Percentiles rank a stretch among this genome's conserved stretches.
Evolutionary conservation across 768 basidiomycete species (phyloP).

Genomic region (Clavulina sp.): DNA sequence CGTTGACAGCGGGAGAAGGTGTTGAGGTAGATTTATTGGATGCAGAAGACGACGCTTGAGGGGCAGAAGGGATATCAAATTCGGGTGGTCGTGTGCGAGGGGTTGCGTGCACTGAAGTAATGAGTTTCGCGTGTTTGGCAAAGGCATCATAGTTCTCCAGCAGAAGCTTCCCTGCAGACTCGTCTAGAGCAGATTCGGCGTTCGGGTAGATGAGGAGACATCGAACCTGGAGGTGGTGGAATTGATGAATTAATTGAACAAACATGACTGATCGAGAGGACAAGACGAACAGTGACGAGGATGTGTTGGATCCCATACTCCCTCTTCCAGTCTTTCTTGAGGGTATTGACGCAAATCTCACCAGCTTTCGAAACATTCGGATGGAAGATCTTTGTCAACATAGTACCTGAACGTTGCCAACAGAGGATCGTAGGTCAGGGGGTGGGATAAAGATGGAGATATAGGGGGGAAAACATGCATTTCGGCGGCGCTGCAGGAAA

Average conservation of each 20-base stretch:
- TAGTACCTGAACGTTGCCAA: slow-evolving; percentile 48
- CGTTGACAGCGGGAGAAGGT: slow-evolving; percentile 18
- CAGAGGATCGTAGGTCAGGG: background rate
- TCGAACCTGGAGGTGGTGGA: slow-evolving; percentile 23
- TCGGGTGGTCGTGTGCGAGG: slow-evolving; percentile 56
- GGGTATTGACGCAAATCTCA: slow-evolving; percentile 92
- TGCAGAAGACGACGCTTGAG: slow-evolving; percentile 11
- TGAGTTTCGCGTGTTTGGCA: slow-evolving; percentile 68
- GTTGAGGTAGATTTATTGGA: slow-evolving; percentile 14
- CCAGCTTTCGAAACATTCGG: slow-evolving; percentile 82
- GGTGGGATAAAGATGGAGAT: background rate
- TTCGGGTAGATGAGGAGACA: slow-evolving; percentile 94
- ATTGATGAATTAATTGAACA: background rate
- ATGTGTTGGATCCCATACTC: slow-evolving; percentile 84
- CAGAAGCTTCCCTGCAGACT: slow-evolving; percentile 85
- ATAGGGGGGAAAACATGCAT: slow-evolving; percentile 32
- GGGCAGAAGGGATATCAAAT: slow-evolving; percentile 31
- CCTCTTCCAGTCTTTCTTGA: slow-evolving; percentile 95
- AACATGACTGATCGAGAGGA: background rate
- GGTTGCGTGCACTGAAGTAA: slow-evolving; percentile 83
- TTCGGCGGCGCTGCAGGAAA: slow-evolving; percentile 90
- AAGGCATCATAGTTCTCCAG: slow-evolving; percentile 83
- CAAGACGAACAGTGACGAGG: slow-evolving; percentile 48
- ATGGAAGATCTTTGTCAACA: slow-evolving; percentile 91
- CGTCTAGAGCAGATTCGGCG: slow-evolving; percentile 89